A percentile compares a stretch with the other conserved stretches of the same genome.
Evolutionary conservation across 2,329 filamentous ascomycete species (phyloP).

Genomic region (Penicillium rolfsii): DNA sequence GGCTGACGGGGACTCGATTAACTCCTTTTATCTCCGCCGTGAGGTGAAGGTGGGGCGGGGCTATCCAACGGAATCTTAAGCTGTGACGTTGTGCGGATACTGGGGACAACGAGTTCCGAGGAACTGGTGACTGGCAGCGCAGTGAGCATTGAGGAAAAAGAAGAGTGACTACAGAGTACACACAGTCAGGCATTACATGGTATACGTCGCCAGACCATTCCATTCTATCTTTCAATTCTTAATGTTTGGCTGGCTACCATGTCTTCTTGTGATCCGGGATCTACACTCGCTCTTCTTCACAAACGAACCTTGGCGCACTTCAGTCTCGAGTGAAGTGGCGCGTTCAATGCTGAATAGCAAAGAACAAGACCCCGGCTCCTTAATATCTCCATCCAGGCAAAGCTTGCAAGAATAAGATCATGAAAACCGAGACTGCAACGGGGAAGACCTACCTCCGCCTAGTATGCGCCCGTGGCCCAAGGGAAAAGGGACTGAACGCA

Average conservation of each 20-base stretch:
- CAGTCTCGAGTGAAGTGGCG: background rate
- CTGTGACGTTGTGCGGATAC: background rate
- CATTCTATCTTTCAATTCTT: background rate
- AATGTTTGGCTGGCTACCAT: background rate
- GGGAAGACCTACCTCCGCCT: conserved; percentile 11
- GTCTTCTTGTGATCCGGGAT: conserved; percentile 1
- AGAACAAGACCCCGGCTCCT: conserved; percentile 11
- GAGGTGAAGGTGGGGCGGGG: background rate
- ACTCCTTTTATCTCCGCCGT: conserved; percentile 12
- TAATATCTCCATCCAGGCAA: conserved; percentile 19
- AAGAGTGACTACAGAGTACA: background rate
- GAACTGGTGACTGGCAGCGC: background rate
- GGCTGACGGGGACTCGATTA: background rate
- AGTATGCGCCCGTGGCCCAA: conserved; percentile 12
- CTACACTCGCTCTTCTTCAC: conserved; percentile 16
- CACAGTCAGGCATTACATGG: background rate
- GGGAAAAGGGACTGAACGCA: conserved; percentile 13
- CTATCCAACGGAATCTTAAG: background rate
- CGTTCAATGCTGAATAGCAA: conserved; percentile 8
- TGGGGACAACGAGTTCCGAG: too few relatives aligned
- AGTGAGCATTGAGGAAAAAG: background rate
- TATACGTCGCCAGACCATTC: background rate
- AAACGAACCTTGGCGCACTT: conserved; percentile 13
- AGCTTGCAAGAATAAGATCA: background rate
- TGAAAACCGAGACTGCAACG: background rate